Base-by-base conservation (phyloP, 352 stramenopile species). In the Blastocystis sp. region DNA sequence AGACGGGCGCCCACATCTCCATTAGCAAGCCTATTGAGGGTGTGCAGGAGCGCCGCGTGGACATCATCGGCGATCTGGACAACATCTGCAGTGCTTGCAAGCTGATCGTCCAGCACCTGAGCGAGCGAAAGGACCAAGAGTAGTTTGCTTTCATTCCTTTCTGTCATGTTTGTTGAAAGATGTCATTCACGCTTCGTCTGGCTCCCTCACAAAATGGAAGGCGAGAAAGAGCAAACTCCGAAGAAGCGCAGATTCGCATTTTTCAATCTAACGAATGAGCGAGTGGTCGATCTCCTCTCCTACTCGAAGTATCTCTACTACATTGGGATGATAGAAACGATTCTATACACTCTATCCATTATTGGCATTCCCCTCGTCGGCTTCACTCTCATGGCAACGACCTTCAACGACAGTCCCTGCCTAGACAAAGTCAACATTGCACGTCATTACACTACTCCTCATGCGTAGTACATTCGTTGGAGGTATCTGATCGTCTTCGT, bases 111-210 rank as follows among this genome's bases (percentile, higher is more conserved):
- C 3, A 65, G 21, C 71, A 81, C 14, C n/a, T 81, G 17, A 3
- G 48, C 28, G 19, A 65, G 66, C 64, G 11, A 54, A 42, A 17
- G 14, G 64, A 71, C 28, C 28, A 34, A 38, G 48, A 81, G 71
- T 62, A 79, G 48, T 79, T 59, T 34, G 19, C 24, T 19, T 9
- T 62, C 24, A 42, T 79, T 79, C 38, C 57, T 59, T 34, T 34
- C 38, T 77, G 64, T 63, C 28, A n/a, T 81, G 71, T 81, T 81
- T 81, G 71, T 81, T 81, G 71, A 63, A 45, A 81, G n/a, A 81
- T 81, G 71, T 64, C 71, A 63, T 64, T 63, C 28, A 54, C 43
- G 40, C 71, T 54, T 65, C 59, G 28, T 21, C 43, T 57, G 21
- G 24, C 14, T 38, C 40, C 24, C 40, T 61, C 24, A 65, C 28